A percentile compares a stretch with the other conserved stretches of the same genome.
These are phyloP conservation scores for Amphichorda felina DNA, from an alignment of 2,329 filamentous ascomycete genomes.

Conservation along the genomic window DNA sequence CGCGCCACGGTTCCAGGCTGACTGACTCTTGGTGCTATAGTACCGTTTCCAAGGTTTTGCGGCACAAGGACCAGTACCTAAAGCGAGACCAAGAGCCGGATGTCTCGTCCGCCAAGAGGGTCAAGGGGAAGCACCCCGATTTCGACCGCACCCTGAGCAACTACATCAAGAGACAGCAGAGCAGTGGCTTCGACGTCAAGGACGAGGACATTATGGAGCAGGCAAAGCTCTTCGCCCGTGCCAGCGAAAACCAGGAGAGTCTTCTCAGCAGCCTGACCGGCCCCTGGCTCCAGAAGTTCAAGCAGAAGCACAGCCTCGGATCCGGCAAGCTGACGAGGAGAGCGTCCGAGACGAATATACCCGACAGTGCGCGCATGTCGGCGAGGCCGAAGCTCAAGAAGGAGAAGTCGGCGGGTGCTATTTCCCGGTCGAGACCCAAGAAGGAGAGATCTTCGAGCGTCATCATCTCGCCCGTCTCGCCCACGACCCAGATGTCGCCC, in stretches of 20 bases:
- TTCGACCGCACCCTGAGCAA: constrained; percentile 84
- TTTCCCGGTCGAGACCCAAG: constrained; percentile 3
- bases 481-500: constrained; percentile 53
- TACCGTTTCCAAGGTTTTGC: constrained; percentile 95
- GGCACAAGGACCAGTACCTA: constrained; percentile 90
- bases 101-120: constrained; percentile 47
- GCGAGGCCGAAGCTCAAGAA: constrained; percentile 17
- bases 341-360: constrained; percentile 59
- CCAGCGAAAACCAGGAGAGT: constrained; percentile 55
- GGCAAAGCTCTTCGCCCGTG: constrained; percentile 67
- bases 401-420: neutral
- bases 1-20: too few relatives aligned
- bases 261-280: constrained; percentile 60
- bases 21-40: constrained; percentile 32
- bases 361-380: constrained; percentile 49
- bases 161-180: constrained; percentile 74
- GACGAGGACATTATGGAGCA: constrained; percentile 80
- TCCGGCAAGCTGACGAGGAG: constrained; percentile 33
- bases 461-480: constrained; percentile 59
- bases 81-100: constrained; percentile 61
- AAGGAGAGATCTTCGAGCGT: constrained; percentile 34
- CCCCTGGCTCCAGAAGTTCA: constrained; percentile 90
- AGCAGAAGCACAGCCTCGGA: constrained; percentile 62
- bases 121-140: constrained; percentile 77
- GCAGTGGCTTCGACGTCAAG: constrained; percentile 59